These are phyloP conservation scores for Cordyceps cicadae DNA, from an alignment of 2,329 filamentous ascomycete species.

Conservation along the genomic window DNA sequence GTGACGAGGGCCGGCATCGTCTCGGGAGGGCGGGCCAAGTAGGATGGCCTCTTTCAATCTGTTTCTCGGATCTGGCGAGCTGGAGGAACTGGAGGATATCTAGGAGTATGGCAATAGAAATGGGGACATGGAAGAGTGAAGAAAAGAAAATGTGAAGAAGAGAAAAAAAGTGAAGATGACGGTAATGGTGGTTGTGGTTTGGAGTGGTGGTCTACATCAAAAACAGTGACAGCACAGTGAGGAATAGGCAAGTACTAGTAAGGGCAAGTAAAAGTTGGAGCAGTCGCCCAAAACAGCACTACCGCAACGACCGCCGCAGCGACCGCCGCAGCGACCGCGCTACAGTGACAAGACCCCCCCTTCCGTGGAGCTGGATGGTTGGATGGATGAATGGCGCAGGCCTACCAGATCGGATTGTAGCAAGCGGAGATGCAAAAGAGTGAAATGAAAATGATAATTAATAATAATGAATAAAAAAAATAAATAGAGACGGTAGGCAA, in stretches of 20 bases:
- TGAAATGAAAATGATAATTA: neutral
- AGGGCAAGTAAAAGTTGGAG: slow-evolving; percentile 2
- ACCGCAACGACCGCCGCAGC: neutral
- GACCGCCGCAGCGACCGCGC: no score
- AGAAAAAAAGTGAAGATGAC: neutral
- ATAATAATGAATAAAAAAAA: neutral
- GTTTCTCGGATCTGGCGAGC: neutral
- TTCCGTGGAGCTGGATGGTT: neutral
- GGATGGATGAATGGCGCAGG: neutral
- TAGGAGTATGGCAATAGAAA: neutral
- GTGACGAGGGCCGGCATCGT: slow-evolving; percentile 42
- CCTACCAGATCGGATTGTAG: slow-evolving; percentile 6
- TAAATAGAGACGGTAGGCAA: neutral
- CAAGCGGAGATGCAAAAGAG: neutral
- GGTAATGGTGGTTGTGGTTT: neutral
- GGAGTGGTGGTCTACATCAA: neutral
- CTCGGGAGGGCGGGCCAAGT: neutral
- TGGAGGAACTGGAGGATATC: no score
- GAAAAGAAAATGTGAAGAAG: neutral
- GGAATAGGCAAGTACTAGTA: slow-evolving; percentile 8
- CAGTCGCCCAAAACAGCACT: slow-evolving; percentile 9
- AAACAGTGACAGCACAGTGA: neutral
- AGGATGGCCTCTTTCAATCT: neutral
- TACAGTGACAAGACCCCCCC: neutral
- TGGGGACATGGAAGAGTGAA: no score